phyloP scores from a whole-genome alignment of 805 yeast species.

The Schizosaccharomyces japonicus region DNA sequence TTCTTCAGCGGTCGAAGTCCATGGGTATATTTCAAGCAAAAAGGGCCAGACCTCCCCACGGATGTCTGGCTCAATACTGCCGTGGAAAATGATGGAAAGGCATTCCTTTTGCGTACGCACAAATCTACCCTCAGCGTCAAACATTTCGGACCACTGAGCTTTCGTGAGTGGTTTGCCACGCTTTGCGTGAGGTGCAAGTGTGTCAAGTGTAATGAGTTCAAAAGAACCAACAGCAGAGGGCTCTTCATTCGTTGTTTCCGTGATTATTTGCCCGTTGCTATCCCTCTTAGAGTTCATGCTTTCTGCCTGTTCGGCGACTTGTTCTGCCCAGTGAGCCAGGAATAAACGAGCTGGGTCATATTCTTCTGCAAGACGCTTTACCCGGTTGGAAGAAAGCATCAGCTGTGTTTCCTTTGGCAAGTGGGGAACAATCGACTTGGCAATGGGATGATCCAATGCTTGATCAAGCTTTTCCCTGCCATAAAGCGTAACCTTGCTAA shows the following conservation, averaged over 20 bases:
- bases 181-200: constrained; percentile 32
- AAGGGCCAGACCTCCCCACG: constrained; percentile 71
- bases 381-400: constrained; percentile 22
- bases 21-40: constrained; percentile 58
- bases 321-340: constrained; percentile 89
- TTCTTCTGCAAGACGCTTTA: constrained; percentile 57
- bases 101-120: constrained; percentile 54
- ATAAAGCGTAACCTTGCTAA: constrained; percentile 49
- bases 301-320: constrained; percentile 77
- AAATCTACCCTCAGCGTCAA: constrained; percentile 53
- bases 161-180: constrained; percentile 42
- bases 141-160: constrained; percentile 66
- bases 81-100: constrained; percentile 67
- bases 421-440: constrained; percentile 30
- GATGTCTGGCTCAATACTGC: constrained; percentile 42
- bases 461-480: constrained; percentile 43
- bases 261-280: background rate
- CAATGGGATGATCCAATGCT: constrained; percentile 34
- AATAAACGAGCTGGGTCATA: constrained; percentile 82
- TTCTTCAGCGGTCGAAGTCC: constrained; percentile 60
- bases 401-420: constrained; percentile 24
- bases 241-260: constrained; percentile 1
- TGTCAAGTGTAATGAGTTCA: constrained; percentile 21
- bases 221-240: constrained; percentile 17
- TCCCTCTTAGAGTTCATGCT: constrained; percentile 17